These are phyloP conservation scores for Malus fusca DNA, from an alignment of 306 rosid genomes.

Conservation along the genomic window DNA sequence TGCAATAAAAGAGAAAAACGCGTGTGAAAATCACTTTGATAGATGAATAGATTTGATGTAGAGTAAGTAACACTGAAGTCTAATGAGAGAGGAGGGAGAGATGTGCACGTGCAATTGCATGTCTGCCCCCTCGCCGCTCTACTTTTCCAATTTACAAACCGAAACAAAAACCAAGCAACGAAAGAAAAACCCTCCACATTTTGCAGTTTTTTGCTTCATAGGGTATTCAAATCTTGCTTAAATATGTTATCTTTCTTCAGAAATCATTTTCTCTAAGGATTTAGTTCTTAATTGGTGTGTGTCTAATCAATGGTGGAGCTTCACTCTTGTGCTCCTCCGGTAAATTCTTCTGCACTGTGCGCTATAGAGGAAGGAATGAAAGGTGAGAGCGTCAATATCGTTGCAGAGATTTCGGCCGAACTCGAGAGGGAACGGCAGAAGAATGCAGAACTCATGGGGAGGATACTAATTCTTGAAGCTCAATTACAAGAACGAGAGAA, in stretches of 20 bases:
- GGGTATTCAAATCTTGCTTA: not conserved
- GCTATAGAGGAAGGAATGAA: constrained; percentile 49
- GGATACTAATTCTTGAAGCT: constrained; percentile 76
- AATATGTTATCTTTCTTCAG: not conserved
- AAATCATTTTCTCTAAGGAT: too few species aligned
- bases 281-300: not conserved
- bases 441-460: constrained; percentile 62
- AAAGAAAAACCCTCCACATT: not conserved
- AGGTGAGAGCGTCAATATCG: constrained; percentile 34
- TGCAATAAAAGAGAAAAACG: fast-evolving
- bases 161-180: constrained; percentile 18
- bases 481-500: constrained; percentile 44
- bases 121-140: constrained; percentile 16
- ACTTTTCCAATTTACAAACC: constrained; percentile 4
- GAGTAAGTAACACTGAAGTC: constrained; percentile 23
- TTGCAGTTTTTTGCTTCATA: constrained; percentile 2
- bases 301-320: constrained; percentile 46
- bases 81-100: constrained; percentile 21
- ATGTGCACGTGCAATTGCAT: constrained; percentile 58
- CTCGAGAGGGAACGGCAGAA: constrained; percentile 66
- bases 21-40: not conserved
- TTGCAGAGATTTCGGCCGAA: constrained; percentile 58
- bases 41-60: not conserved
- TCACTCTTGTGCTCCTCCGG: constrained; percentile 50
- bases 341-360: constrained; percentile 47